Evolutionary conservation across 768 basidiomycete species (phyloP), one percentile per base, ranked within the genome.

Genomic region (Lactarius trivialis): DNA sequence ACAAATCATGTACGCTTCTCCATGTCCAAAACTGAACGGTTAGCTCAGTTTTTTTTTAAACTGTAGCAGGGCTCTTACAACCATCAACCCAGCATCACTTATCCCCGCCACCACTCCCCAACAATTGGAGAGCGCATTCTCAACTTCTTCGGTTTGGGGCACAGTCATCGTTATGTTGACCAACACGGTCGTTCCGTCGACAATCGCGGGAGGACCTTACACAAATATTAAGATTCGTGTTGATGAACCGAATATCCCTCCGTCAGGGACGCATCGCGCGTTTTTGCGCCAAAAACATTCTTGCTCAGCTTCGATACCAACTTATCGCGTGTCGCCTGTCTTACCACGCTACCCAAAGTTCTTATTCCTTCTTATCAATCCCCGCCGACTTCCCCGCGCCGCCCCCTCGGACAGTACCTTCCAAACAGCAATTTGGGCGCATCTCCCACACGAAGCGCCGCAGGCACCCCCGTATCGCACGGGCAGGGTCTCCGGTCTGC

Each of bases 111-210:
- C 55, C 30, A 32, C 15, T 58, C 66, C 24, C 66, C 69, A 3
- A 71, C 73, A 17, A 28, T 79, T 4, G 67, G 74, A 33, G 76
- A 76, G 43, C 78, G 78, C 60, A 63, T 79, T 45, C 75, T 74
- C 55, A 60, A 69, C 32, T 72, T 77, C 61, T 73, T 78, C 60
- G 78, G 77, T 58, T 53, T 74, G 2, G 68, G 65, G 67, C 55
- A 49, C 65, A 63, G 59, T 60, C 30, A 34, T 36, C 64, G 65
- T 57, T 71, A 72, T 56, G 32, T 83, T 55, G 84, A 85, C 72
- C 72, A 79, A 66, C 72, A 79, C 39, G 85, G 85, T 60, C 76
- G 81, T 56, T 17, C 55, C 9, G 43, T 48, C 4, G 60, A 64
- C 39, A 30, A 34, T 56, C 63, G 58, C 4, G 63, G 63, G 30